Conservation (phyloP, 2,329 filamentous ascomycete genomes). For the Cladosporium sp. region DNA sequence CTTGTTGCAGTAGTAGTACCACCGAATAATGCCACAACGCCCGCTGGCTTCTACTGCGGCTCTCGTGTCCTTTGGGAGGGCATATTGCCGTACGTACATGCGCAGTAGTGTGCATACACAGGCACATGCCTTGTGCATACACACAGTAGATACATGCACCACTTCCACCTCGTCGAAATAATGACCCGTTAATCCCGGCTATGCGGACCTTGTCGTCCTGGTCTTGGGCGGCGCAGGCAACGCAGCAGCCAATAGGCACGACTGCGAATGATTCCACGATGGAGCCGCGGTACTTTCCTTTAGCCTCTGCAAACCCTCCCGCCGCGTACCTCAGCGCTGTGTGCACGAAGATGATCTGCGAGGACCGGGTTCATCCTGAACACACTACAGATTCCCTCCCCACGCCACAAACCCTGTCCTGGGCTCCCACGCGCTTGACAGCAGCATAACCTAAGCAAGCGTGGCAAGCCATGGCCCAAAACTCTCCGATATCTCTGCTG, state of each 20-base stretch:
- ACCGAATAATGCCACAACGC: neutral
- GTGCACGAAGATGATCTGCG: slow-evolving; percentile 17
- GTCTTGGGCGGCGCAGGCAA: neutral
- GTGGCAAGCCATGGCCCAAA: slow-evolving; percentile 1
- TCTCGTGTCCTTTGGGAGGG: neutral
- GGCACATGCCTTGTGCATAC: neutral
- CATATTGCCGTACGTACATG: neutral
- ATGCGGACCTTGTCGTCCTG: slow-evolving; percentile 8
- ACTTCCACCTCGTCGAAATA: neutral
- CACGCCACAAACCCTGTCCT: slow-evolving; percentile 17
- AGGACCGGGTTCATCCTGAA: slow-evolving; percentile 21
- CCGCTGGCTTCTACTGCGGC: neutral
- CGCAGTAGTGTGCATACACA: neutral
- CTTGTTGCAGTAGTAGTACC: neutral
- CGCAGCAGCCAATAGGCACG: slow-evolving; percentile 7
- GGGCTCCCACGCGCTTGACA: slow-evolving; percentile 19
- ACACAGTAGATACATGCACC: neutral
- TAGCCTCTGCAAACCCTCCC: slow-evolving; percentile 17
- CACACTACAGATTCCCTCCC: slow-evolving; percentile 9
- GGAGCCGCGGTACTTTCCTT: slow-evolving; percentile 21
- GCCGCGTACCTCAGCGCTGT: slow-evolving; percentile 12
- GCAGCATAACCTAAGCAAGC: slow-evolving; percentile 8
- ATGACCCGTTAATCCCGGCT: slow-evolving; percentile 1
- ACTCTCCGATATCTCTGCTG: slow-evolving; percentile 9
- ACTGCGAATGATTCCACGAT: slow-evolving; percentile 7